Base-by-base conservation (phyloP, 306 rosid genomes). In the Trifolium pratense region DNA sequence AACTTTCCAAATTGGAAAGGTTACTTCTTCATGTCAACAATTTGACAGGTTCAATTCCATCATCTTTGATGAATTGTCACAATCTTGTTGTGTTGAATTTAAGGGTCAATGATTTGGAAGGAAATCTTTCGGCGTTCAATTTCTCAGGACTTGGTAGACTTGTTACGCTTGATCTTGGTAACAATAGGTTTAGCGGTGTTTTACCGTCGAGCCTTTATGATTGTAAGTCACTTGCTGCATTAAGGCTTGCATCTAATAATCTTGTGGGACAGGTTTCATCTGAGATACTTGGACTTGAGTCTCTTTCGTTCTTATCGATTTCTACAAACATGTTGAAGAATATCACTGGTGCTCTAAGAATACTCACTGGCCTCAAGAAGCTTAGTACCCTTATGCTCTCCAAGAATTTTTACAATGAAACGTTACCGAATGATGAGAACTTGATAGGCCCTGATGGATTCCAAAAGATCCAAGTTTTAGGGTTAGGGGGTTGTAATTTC, bases 401-500 rank as follows among this genome's bases (percentile, higher is more conserved):
- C 60, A 58, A 55, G 59, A 88, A 80, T 82, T 91, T 88, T 66
- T 51, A 8, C 48, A 25, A 60, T 65, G 98, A 91, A 79, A 25
- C 18, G 61, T 65, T 94, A 68, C 97, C 96, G 0, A 29, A 82
- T 48, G 94, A 77, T 80, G 79, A 67, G 34, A 69, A 68, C 76
- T n/a, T 86, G 14, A 29, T 76, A 64, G 97, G 65, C 59, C 72
- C 87, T 9, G 84, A 70, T 17, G 89, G 78, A n/a, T 94, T 94
- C 74, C 96, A 75, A 69, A 80, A 77, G 18, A 78, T 94, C n/a
- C 92, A 85, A 69, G 80, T 90, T 78, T 80, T 94, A 25, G 89
- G 87, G 37, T 59, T 94, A n/a, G 97, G 99, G 9, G 99, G 89
- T 70, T 86, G 96, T 78, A 59, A 68, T 7, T 83, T 93, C 66